A percentile compares a stretch with the other conserved stretches of the same genome.
These are phyloP conservation scores for Forsythia suspensa DNA, from an alignment of 257 asterid genomes.

Conservation along the genomic window DNA sequence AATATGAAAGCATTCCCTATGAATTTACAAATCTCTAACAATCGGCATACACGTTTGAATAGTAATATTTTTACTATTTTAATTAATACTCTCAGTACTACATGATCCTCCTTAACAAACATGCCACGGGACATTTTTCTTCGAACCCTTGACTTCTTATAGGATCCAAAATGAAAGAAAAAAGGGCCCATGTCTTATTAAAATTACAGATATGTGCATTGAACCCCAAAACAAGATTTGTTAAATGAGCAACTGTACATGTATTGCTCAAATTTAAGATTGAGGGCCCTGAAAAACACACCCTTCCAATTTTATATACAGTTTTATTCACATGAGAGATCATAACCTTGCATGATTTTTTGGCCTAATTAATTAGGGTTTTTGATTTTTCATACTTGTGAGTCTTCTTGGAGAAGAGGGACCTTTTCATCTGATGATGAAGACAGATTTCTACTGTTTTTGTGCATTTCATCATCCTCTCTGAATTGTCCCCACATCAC, in stretches of 20 bases:
- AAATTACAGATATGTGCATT: neutral
- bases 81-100: too few relatives aligned
- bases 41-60: too few relatives aligned
- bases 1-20: too few relatives aligned
- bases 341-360: neutral
- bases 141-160: too few relatives aligned
- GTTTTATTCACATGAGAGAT: neutral
- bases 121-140: neutral
- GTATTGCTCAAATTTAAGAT: constrained; percentile 3
- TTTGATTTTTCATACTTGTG: constrained; percentile 30
- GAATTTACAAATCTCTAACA: too few relatives aligned
- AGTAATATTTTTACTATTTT: too few relatives aligned
- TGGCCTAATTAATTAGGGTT: neutral
- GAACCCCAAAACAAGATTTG: neutral
- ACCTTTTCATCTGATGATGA: constrained; percentile 33
- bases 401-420: constrained; percentile 49
- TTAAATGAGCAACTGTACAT: constrained; percentile 15
- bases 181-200: neutral
- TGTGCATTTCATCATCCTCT: constrained; percentile 30
- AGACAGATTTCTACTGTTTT: neutral
- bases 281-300: constrained; percentile 25
- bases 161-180: neutral
- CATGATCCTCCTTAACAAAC: neutral
- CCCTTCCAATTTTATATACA: constrained; percentile 21
- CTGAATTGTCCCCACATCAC: constrained; percentile 60